Conservation (phyloP, 805 yeast genomes). For the Lipomyces starkeyi region DNA sequence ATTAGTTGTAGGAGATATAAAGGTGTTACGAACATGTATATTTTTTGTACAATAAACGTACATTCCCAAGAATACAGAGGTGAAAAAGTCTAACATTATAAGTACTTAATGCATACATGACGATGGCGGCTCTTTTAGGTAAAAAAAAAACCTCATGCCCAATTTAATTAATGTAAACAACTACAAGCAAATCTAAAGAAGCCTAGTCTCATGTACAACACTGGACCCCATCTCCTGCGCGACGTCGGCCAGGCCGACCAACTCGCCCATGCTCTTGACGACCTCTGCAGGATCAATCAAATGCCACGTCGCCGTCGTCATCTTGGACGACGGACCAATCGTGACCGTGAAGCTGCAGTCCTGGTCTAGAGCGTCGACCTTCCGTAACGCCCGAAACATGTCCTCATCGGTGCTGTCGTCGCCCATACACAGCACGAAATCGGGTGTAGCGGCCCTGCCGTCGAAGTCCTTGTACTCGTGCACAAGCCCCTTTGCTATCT, state of each 20-base stretch:
- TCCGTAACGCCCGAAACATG: constrained; percentile 82
- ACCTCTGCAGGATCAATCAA: constrained; percentile 84
- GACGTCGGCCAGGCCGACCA: constrained; percentile 74
- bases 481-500: constrained; percentile 83
- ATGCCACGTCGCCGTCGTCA: constrained; percentile 85
- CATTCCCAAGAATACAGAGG: background rate
- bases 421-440: constrained; percentile 87
- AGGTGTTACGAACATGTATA: background rate
- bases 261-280: constrained; percentile 77
- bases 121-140: background rate
- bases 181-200: background rate
- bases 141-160: background rate
- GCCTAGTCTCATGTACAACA: constrained; percentile 4
- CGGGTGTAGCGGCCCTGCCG: constrained; percentile 56
- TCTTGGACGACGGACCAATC: constrained; percentile 89
- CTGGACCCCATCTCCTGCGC: constrained; percentile 26
- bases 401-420: constrained; percentile 98
- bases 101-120: background rate
- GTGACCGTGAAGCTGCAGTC: constrained; percentile 66
- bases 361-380: constrained; percentile 56
- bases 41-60: background rate
- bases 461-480: constrained; percentile 48
- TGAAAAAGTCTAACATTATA: background rate
- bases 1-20: no score
- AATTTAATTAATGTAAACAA: background rate